Evolutionary conservation across 257 asterid genomes (phyloP).

Genomic region (Solanum ossicruentum): DNA sequence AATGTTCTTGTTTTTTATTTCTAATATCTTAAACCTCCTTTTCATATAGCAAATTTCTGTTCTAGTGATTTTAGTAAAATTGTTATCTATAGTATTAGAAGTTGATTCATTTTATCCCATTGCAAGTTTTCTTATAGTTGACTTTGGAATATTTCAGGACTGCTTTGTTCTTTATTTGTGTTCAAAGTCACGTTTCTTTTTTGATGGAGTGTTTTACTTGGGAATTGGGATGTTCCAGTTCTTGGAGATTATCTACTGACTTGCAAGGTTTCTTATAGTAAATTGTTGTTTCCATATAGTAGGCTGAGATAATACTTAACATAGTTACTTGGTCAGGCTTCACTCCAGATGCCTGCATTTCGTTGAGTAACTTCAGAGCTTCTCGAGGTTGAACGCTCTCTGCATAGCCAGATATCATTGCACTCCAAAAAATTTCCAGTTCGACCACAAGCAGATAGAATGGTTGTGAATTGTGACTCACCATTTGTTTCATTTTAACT

Average conservation of each 20-base stretch:
- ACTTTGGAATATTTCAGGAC: too few relatives aligned
- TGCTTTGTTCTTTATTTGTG: too few relatives aligned
- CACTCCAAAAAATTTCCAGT: conserved; percentile 49
- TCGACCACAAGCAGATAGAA: too few relatives aligned
- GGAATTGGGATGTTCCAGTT: too few relatives aligned
- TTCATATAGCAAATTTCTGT: not conserved
- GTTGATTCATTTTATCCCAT: not conserved
- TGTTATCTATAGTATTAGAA: not conserved
- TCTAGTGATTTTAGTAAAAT: not conserved
- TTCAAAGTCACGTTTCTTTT: too few relatives aligned
- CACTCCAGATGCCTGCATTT: conserved; percentile 41
- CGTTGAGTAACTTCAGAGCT: conserved; percentile 42
- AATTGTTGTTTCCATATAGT: not conserved
- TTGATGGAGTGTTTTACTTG: too few relatives aligned
- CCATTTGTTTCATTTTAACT: too few relatives aligned
- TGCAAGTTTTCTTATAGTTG: too few relatives aligned
- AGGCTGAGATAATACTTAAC: conserved; percentile 63
- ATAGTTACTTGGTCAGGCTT: conserved; percentile 69
- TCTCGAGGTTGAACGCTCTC: conserved; percentile 55
- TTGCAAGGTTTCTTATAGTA: too few relatives aligned
- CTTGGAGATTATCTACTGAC: too few relatives aligned
- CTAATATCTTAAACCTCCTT: not conserved
- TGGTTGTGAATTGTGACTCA: too few relatives aligned
- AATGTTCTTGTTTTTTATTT: not conserved
- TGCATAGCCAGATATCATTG: conserved; percentile 73